These are phyloP conservation scores for Mycocentrospora acerina DNA, from an alignment of 2,329 filamentous ascomycete genomes.

Conservation along the genomic window DNA sequence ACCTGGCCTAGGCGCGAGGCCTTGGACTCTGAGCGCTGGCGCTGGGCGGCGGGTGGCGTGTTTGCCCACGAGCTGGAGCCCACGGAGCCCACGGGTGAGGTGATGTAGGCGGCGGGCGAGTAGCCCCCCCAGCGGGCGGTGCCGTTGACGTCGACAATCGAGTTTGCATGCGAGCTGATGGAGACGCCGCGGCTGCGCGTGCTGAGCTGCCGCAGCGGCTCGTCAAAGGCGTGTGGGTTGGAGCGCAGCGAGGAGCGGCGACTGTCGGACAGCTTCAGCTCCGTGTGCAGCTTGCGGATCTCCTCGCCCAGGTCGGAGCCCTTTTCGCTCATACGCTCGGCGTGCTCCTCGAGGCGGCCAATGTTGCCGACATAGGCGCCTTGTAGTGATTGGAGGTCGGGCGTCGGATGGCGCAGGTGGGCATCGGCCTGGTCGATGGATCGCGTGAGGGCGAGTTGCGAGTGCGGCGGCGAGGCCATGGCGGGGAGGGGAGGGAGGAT, in stretches of 20 bases:
- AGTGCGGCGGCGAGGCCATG: constrained; percentile 28
- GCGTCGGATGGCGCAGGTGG: constrained; percentile 56
- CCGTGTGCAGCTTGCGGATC: constrained; percentile 70
- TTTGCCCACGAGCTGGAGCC: constrained; percentile 51
- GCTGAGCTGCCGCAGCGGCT: constrained; percentile 24
- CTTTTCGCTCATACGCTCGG: constrained; percentile 71
- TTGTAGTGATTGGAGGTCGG: constrained; percentile 63
- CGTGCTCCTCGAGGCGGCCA: constrained; percentile 72
- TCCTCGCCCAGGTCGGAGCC: constrained; percentile 75
- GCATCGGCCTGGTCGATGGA: constrained; percentile 20
- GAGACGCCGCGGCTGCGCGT: constrained; percentile 45
- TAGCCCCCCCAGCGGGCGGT: constrained; percentile 69
- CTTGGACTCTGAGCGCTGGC: constrained; percentile 43
- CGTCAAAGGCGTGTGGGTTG: constrained; percentile 33
- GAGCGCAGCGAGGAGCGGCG: constrained; percentile 64
- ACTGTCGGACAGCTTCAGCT: constrained; percentile 70
- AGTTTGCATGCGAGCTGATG: constrained; percentile 51
- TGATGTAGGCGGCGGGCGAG: constrained; percentile 67
- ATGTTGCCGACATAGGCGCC: constrained; percentile 68
- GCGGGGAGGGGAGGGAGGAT: no score
- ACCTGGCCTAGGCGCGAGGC: constrained; percentile 46
- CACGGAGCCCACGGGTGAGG: constrained; percentile 66
- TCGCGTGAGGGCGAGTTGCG: constrained; percentile 20
- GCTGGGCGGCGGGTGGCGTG: constrained; percentile 28
- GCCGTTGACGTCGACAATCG: constrained; percentile 70